A percentile compares a stretch with the other conserved stretches of the same genome.
Conservation (phyloP, 768 basidiomycete species). For the Rhodotorula toruloides region DNA sequence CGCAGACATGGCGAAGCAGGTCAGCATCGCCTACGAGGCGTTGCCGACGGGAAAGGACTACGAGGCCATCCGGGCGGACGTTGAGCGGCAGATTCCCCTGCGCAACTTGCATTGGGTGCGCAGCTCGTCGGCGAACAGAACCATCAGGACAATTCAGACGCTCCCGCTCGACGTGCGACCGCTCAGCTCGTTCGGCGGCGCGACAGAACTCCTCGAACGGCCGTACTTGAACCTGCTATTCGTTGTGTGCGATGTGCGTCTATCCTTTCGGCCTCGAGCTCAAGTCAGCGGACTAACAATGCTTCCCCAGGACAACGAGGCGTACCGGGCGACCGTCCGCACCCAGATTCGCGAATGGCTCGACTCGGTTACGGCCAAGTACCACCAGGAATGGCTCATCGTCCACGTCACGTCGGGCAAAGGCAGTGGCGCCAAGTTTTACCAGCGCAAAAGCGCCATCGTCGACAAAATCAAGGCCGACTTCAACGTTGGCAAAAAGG, state of each 20-base stretch:
- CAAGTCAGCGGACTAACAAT: conserved; percentile 30
- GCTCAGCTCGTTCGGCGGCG: conserved; percentile 52
- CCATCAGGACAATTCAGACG: conserved; percentile 79
- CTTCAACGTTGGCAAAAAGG: conserved; percentile 82
- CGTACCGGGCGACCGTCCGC: conserved; percentile 69
- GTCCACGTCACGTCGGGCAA: conserved; percentile 64
- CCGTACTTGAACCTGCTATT: conserved; percentile 82
- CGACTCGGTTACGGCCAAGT: conserved; percentile 56
- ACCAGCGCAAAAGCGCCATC: conserved; percentile 69
- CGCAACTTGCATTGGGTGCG: conserved; percentile 92
- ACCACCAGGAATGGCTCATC: conserved; percentile 89
- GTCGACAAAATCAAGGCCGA: conserved; percentile 86
- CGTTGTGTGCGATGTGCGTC: conserved; percentile 76
- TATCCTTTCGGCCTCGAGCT: not conserved
- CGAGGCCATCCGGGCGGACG: conserved; percentile 17
- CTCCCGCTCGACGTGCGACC: conserved; percentile 69
- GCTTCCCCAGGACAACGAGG: conserved; percentile 58
- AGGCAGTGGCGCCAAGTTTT: conserved; percentile 56
- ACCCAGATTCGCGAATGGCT: conserved; percentile 95
- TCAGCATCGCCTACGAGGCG: conserved; percentile 22
- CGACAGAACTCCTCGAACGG: conserved; percentile 68
- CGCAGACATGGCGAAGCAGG: not conserved
- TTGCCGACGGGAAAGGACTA: conserved; percentile 14
- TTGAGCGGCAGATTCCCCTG: conserved; percentile 57
- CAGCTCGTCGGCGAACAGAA: conserved; percentile 51